Base-by-base conservation (phyloP, 2,329 filamentous ascomycete genomes). In the Lachnellula hyalina region DNA sequence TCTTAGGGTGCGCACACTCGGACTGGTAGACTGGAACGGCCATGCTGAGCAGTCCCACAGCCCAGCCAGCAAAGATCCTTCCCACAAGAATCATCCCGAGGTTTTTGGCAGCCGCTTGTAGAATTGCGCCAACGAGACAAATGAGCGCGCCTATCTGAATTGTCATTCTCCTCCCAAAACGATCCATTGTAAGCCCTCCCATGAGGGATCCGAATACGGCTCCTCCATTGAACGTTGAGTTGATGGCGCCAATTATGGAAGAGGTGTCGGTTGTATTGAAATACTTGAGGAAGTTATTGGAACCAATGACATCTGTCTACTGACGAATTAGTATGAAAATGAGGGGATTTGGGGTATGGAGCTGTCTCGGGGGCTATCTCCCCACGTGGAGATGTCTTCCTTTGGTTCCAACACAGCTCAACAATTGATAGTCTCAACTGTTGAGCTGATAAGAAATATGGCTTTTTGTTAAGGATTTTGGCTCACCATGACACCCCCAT, bases 11-110 rank as follows among this genome's bases (percentile, higher is more conserved):
- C 4, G 80, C 79, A 51, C 86, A 71, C 62, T 87, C 84, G n/a
- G 82, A 81, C 63, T 86, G 83, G 64, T 85, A 86, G 0, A 85
- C 68, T 2, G 83, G 83, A 38, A 86, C 74, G 58, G 85, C 82
- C 82, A 85, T 85, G 60, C 77, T 77, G 7, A 86, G 71, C 52
- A 82, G 74, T 9, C 83, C 83, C 51, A 86, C 79, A 64, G 75
- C 78, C 49, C 80, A 68, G 51, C 82, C 82, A 46, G 81, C 80
- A 52, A 84, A 73, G 53, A 77, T 74, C 56, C 84, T 74, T 34
- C 83, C 83, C 58, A 79, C 72, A 58, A 83, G 84, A 35, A 86
- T 73, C 65, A 80, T 85, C 2, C 69, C 65, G 34, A 86, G 68
- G 34, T 63, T 73, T 54, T 73, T 72, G 2, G 81, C 83, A 15